phyloP scores from a whole-genome alignment of 805 yeast genomes.

The Starmerella sp. region DNA sequence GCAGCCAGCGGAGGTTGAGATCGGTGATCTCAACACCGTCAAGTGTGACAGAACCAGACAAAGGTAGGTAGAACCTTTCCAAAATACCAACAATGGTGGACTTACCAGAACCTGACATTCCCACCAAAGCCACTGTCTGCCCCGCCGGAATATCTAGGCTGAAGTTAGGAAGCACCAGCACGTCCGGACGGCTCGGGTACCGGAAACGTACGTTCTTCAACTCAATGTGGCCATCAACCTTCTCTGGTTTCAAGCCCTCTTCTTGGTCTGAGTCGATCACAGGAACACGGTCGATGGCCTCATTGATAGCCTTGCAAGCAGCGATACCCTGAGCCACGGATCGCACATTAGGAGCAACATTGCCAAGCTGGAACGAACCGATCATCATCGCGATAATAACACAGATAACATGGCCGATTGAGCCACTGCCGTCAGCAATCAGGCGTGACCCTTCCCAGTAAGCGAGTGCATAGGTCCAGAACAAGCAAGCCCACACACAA shows the following conservation, averaged over 20 bases:
- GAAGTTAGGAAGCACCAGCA: constrained; percentile 71
- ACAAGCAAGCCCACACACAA: constrained; percentile 30
- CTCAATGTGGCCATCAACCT: constrained; percentile 50
- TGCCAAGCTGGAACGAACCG: constrained; percentile 35
- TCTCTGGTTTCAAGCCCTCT: constrained; percentile 23
- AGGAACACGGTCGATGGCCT: constrained; percentile 35
- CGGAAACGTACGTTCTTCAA: constrained; percentile 83
- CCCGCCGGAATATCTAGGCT: constrained; percentile 77
- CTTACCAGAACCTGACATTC: constrained; percentile 93
- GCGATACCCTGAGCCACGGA: constrained; percentile 32
- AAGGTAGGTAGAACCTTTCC: constrained; percentile 79
- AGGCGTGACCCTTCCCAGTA: constrained; percentile 37
- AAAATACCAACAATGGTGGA: constrained; percentile 77
- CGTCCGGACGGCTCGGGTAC: constrained; percentile 64
- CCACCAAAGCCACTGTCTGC: constrained; percentile 83
- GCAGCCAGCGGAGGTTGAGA: constrained; percentile 61
- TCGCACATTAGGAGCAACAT: constrained; percentile 33
- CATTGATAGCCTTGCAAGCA: constrained; percentile 33
- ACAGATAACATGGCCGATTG: constrained; percentile 30
- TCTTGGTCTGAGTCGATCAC: constrained; percentile 29
- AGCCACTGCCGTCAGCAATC: constrained; percentile 26
- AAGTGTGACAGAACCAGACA: constrained; percentile 57
- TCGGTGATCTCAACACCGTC: constrained; percentile 75
- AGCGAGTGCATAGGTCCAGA: constrained; percentile 32
- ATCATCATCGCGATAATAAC: constrained; percentile 33